Conservation (phyloP, 495 filamentous ascomycete genomes). For the Ramalina intermedia region DNA sequence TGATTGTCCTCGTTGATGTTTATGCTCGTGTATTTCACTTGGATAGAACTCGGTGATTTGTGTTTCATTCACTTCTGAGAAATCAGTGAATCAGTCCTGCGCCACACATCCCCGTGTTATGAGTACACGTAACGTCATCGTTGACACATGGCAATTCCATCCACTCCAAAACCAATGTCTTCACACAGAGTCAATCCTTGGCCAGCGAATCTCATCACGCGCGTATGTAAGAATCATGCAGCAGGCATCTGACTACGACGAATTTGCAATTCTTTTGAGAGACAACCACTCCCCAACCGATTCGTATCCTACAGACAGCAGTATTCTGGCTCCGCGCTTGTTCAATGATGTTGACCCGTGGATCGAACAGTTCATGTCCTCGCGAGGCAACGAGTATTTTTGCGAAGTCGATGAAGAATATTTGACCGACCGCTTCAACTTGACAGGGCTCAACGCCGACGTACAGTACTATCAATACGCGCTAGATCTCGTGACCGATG, state of each 20-base stretch:
- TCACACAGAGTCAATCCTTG: not conserved
- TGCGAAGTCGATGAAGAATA: slow-evolving; percentile 99
- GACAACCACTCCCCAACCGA: not conserved
- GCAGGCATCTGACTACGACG: not conserved
- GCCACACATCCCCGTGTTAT: not conserved
- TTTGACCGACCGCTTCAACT: slow-evolving; percentile 93
- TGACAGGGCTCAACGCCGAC: slow-evolving; percentile 92
- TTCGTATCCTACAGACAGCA: not conserved
- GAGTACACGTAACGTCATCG: not conserved
- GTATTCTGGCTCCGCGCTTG: not conserved
- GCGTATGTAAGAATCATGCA: not conserved
- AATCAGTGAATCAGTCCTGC: not conserved
- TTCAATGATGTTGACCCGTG: not conserved
- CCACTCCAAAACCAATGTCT: not conserved
- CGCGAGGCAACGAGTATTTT: slow-evolving; percentile 96
- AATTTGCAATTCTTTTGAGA: not conserved
- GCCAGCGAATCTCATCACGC: not conserved
- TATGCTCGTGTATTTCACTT: not conserved
- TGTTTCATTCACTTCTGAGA: not conserved
- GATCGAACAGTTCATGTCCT: slow-evolving; percentile 72
- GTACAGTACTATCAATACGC: slow-evolving; percentile 99
- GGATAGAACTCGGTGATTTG: not conserved
- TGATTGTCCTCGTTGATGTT: not conserved
- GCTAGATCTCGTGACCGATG: slow-evolving; percentile 97
- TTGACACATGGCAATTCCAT: not conserved